These are phyloP conservation scores for Actinomortierella wolfii DNA, from an alignment of 371 early-diverging fungal species.

Conservation along the genomic window DNA sequence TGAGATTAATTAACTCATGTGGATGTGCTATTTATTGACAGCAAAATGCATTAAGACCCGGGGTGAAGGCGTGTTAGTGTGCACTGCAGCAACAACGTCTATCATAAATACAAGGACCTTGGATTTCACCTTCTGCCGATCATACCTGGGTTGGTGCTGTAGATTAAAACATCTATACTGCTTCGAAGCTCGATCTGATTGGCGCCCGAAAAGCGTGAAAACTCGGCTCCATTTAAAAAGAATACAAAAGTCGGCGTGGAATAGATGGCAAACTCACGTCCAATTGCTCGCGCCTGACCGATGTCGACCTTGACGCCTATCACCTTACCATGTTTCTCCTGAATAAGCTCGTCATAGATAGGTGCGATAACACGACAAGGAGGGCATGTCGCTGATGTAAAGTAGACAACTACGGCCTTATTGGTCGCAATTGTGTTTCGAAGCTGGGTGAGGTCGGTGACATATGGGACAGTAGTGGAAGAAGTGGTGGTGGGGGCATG, in stretches of 20 bases:
- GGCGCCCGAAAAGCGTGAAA: constrained; percentile 70
- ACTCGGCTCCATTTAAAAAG: constrained; percentile 62
- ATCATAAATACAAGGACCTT: constrained; percentile 10
- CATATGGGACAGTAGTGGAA: constrained; percentile 25
- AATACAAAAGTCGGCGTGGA: constrained; percentile 77
- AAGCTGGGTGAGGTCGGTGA: constrained; percentile 47
- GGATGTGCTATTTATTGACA: constrained; percentile 59
- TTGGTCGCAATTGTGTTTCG: constrained; percentile 49
- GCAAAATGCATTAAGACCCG: too few relatives aligned
- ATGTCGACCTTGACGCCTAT: constrained; percentile 73
- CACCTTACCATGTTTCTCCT: constrained; percentile 48
- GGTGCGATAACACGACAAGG: constrained; percentile 78
- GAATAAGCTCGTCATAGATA: constrained; percentile 64
- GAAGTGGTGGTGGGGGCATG: constrained; percentile 9
- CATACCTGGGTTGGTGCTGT: constrained; percentile 75
- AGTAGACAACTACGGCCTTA: constrained; percentile 70
- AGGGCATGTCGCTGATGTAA: constrained; percentile 74
- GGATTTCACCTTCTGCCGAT: too few relatives aligned
- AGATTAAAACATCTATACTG: constrained; percentile 63
- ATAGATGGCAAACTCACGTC: constrained; percentile 57
- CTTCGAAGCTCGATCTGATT: constrained; percentile 65
- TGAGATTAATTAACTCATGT: constrained; percentile 47
- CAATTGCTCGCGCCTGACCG: constrained; percentile 56
- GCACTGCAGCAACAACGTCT: not conserved
- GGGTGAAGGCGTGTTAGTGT: too few relatives aligned